phyloP scores from a whole-genome alignment of 352 stramenopile species.

The Phytophthora vignae region DNA sequence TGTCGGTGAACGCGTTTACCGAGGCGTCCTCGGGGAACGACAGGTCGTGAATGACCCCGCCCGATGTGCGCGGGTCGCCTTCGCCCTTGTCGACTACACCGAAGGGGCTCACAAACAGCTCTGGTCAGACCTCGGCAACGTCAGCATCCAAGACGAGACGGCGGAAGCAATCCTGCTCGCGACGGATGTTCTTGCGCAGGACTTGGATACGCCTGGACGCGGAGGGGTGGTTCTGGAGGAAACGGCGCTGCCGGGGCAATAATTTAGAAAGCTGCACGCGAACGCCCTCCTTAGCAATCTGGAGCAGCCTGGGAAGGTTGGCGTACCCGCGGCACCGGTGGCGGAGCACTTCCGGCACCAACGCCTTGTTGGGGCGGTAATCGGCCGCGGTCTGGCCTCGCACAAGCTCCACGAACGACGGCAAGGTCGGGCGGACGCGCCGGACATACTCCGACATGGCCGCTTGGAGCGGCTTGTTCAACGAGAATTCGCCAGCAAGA shows the following conservation, averaged over 20 bases:
- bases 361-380: constrained; percentile 23
- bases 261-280: neutral
- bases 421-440: neutral
- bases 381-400: constrained; percentile 7
- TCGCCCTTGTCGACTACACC: constrained; percentile 16
- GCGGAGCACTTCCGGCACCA: neutral
- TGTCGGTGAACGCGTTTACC: constrained; percentile 13
- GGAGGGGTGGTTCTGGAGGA: constrained; percentile 12
- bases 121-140: constrained; percentile 16
- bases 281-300: constrained; percentile 1
- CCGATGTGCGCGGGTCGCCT: neutral
- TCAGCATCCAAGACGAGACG: constrained; percentile 19
- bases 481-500: too few relatives aligned
- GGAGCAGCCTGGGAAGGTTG: neutral
- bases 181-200: constrained; percentile 23
- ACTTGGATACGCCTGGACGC: constrained; percentile 7
- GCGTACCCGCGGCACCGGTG: constrained; percentile 2
- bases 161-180: constrained; percentile 16
- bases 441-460: too few relatives aligned
- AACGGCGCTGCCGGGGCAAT: neutral
- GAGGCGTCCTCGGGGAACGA: constrained; percentile 9
- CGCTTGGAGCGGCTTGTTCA: too few relatives aligned
- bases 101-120: constrained; percentile 18
- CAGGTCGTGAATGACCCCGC: constrained; percentile 24
- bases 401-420: constrained; percentile 20